These are phyloP conservation scores for Metschnikowia hibisci DNA, from an alignment of 805 yeast genomes.

Conservation along the genomic window DNA sequence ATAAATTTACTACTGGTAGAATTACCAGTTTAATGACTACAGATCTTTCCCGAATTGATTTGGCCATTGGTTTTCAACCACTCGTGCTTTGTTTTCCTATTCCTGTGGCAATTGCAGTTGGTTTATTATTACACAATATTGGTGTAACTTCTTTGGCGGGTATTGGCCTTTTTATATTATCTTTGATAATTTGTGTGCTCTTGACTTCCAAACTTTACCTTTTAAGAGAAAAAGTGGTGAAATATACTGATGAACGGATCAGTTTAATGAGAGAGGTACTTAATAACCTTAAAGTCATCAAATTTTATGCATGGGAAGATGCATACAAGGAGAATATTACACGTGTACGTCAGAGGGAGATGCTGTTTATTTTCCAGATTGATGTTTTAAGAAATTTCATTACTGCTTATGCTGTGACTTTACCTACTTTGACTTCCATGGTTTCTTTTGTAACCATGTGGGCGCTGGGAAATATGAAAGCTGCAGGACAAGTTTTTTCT, in stretches of 20 bases:
- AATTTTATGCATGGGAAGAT: constrained; percentile 45
- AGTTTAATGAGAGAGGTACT: constrained; percentile 42
- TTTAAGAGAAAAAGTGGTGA: constrained; percentile 34
- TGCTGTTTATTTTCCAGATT: constrained; percentile 39
- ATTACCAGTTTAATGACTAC: constrained; percentile 41
- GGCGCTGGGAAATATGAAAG: constrained; percentile 38
- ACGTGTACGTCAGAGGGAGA: constrained; percentile 36
- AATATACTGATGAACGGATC: constrained; percentile 40
- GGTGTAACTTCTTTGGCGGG: constrained; percentile 42
- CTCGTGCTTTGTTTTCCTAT: constrained; percentile 40
- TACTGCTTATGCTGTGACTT: constrained; percentile 42
- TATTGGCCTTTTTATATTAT: constrained; percentile 37
- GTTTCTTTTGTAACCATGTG: constrained; percentile 42
- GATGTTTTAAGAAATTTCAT: constrained; percentile 40
- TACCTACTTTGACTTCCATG: constrained; percentile 44
- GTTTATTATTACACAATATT: constrained; percentile 30
- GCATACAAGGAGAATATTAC: constrained; percentile 38
- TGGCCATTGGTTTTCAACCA: constrained; percentile 43
- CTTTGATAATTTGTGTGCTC: constrained; percentile 32
- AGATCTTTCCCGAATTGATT: constrained; percentile 41
- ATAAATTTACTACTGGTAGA: constrained; percentile 36
- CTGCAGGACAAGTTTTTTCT: constrained; percentile 40
- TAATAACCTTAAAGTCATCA: constrained; percentile 39
- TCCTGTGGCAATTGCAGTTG: constrained; percentile 38
- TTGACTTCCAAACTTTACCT: constrained; percentile 33